phyloP scores from a whole-genome alignment of 805 yeast genomes.

The Pichia nanzhaoensis region DNA sequence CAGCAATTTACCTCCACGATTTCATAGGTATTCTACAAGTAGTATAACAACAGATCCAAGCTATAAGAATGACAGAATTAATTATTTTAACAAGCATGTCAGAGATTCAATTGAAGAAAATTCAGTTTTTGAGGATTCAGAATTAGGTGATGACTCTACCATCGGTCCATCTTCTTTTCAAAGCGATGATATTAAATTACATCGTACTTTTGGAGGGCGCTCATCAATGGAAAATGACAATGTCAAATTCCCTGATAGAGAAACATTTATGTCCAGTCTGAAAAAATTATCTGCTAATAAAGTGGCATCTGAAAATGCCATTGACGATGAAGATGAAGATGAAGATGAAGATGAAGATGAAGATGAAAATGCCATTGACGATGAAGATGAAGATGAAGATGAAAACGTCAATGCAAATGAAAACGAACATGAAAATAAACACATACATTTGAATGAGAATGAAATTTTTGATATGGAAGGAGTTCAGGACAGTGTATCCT shows the following conservation, averaged over 20 bases:
- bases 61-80: neutral
- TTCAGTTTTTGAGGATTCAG: neutral
- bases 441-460: too few species aligned
- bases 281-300: conserved; percentile 8
- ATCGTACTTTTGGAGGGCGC: conserved; percentile 2
- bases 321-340: conserved; percentile 15
- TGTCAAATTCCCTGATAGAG: conserved; percentile 23
- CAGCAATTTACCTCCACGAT: conserved; percentile 11
- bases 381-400: conserved; percentile 13
- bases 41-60: conserved; percentile 16
- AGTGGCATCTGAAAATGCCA: conserved; percentile 9
- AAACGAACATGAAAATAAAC: too few species aligned
- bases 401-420: conserved; percentile 3
- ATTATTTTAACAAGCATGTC: neutral
- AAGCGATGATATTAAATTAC: conserved; percentile 16
- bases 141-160: neutral
- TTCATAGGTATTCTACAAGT: conserved; percentile 27
- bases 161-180: conserved; percentile 18
- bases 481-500: conserved; percentile 6
- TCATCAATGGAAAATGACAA: conserved; percentile 3
- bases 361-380: conserved; percentile 10
- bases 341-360: conserved; percentile 1
- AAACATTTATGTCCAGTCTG: conserved; percentile 21
- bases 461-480: conserved; percentile 8
- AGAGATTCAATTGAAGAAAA: conserved; percentile 3